Evolutionary conservation across 371 early-diverging fungal genomes (phyloP).

Genomic region (Circinella minor): DNA sequence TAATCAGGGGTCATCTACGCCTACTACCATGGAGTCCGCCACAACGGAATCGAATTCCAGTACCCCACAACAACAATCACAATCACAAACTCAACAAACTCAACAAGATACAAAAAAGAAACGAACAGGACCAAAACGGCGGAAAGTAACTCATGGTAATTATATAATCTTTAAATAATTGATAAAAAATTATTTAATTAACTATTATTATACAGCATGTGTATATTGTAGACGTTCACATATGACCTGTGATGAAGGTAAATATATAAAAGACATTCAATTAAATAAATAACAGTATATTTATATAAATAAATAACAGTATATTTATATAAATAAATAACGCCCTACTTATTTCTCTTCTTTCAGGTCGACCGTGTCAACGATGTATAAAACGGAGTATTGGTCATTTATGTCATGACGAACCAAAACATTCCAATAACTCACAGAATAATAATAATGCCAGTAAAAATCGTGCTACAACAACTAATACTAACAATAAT

Average conservation of each 20-base stretch:
- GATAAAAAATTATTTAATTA: background rate
- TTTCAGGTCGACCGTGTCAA: conserved; percentile 86
- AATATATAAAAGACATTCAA: background rate
- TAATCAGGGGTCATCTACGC: conserved; percentile 11
- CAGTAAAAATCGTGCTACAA: conserved; percentile 18
- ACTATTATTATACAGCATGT: conserved; percentile 13
- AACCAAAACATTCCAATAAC: conserved; percentile 57
- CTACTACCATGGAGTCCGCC: conserved; percentile 9
- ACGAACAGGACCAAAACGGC: conserved; percentile 68
- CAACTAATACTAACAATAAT: conserved; percentile 6
- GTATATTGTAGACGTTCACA: conserved; percentile 83
- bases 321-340: background rate
- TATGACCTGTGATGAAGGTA: conserved; percentile 86
- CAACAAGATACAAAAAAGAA: conserved; percentile 61
- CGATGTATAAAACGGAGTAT: conserved; percentile 94
- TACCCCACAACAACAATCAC: conserved; percentile 11
- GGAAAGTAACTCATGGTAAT: conserved; percentile 77
- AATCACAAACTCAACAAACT: no score
- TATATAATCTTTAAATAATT: background rate
- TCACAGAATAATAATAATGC: conserved; percentile 24
- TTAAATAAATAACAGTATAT: no score
- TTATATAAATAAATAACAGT: no score
- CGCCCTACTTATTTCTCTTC: conserved; percentile 1
- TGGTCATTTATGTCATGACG: conserved; percentile 90
- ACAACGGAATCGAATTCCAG: conserved; percentile 18